Conservation (phyloP, 768 basidiomycete genomes). For the Trametes gibbosa region DNA sequence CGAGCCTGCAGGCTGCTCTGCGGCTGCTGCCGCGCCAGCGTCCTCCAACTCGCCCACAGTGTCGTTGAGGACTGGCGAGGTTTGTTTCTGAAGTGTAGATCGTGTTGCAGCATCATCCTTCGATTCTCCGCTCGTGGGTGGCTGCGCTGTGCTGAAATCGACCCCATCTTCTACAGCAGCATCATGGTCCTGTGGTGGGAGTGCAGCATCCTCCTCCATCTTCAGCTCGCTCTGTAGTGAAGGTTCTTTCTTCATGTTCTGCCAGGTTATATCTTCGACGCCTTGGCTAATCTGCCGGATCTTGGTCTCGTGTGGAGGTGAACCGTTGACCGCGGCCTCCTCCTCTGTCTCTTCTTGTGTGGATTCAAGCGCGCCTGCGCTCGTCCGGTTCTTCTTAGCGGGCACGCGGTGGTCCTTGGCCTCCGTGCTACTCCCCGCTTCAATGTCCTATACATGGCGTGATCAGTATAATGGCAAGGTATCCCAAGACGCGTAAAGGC, state of each 20-base stretch:
- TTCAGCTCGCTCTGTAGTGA: conserved; percentile 6
- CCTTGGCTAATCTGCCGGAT: conserved; percentile 75
- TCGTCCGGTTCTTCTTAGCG: conserved; percentile 72
- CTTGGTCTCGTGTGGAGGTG: conserved; percentile 79
- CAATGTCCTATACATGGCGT: conserved; percentile 23
- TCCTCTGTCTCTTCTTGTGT: conserved; percentile 57
- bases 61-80: conserved; percentile 23
- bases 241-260: conserved; percentile 41
- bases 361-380: conserved; percentile 44
- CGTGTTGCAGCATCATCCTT: neutral
- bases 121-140: neutral
- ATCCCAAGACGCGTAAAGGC: conserved; percentile 5
- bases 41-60: conserved; percentile 23
- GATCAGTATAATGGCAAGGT: conserved; percentile 12
- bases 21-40: conserved; percentile 25
- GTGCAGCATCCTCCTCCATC: conserved; percentile 3
- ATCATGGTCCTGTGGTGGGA: neutral
- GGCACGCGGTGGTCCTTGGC: conserved; percentile 57
- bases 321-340: conserved; percentile 38
- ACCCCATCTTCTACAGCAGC: neutral
- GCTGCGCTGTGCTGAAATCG: neutral
- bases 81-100: conserved; percentile 11
- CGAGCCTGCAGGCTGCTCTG: conserved; percentile 24
- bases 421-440: conserved; percentile 31
- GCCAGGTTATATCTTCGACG: conserved; percentile 76